These are phyloP conservation scores for Eucalyptus paniculata DNA, from an alignment of 345 rosid species.

Conservation along the genomic window DNA sequence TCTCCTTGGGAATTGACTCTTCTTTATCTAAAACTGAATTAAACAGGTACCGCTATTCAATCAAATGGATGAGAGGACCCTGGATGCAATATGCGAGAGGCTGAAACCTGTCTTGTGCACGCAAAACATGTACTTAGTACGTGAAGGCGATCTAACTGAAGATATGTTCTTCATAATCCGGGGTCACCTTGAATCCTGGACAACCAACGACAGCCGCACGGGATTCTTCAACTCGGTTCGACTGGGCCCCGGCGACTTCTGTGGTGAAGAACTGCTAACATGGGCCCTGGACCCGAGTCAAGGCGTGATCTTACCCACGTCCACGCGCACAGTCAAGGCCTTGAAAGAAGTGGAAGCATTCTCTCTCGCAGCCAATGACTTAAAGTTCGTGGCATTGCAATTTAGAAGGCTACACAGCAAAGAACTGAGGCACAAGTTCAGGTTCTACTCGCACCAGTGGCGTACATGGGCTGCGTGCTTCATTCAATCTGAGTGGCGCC, in stretches of 20 bases:
- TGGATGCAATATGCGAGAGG: slow-evolving; percentile 17
- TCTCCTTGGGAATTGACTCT: background rate
- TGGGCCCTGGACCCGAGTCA: slow-evolving; percentile 7
- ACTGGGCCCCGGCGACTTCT: background rate
- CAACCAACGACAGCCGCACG: slow-evolving; percentile 1
- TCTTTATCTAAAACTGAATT: background rate
- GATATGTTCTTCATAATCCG: slow-evolving; percentile 18
- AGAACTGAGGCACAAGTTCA: slow-evolving; percentile 3
- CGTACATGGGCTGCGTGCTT: slow-evolving; percentile 16
- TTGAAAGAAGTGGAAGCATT: slow-evolving; percentile 10
- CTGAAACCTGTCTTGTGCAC: slow-evolving; percentile 2
- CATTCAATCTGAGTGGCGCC: slow-evolving; percentile 11
- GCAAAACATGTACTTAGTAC: background rate
- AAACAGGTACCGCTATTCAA: slow-evolving; percentile 12
- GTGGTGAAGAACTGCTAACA: slow-evolving; percentile 8
- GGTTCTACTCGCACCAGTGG: slow-evolving; percentile 12
- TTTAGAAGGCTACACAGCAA: slow-evolving; percentile 6
- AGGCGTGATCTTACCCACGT: slow-evolving; percentile 1
- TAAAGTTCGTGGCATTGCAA: slow-evolving; percentile 12
- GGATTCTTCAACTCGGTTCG: background rate
- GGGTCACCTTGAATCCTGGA: slow-evolving; percentile 4
- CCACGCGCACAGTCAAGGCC: slow-evolving; percentile 8
- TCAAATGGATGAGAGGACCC: slow-evolving; percentile 7
- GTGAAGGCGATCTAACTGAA: slow-evolving; percentile 12
- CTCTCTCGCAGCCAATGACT: slow-evolving; percentile 5